Evolutionary conservation across 768 basidiomycete genomes (phyloP).

Genomic region (Lactarius sanguifluus): DNA sequence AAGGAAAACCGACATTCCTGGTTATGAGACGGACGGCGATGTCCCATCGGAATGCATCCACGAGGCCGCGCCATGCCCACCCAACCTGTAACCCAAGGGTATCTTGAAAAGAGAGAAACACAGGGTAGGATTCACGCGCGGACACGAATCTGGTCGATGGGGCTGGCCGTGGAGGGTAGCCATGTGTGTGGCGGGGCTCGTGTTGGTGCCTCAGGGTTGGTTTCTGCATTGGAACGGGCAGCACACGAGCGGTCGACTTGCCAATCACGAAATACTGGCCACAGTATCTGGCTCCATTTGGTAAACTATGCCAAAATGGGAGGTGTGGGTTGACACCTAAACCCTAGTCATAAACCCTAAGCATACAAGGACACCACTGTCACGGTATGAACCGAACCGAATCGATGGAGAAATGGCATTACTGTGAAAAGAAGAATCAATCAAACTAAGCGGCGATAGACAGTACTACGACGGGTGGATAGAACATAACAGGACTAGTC

Average conservation of each 20-base stretch:
- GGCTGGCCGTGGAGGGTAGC: conserved; percentile 11
- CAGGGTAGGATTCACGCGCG: conserved; percentile 60
- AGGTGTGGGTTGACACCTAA: neutral
- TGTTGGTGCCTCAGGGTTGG: conserved; percentile 19
- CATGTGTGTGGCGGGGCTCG: conserved; percentile 2
- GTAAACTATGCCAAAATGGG: conserved; percentile 3
- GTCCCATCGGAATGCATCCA: conserved; percentile 76
- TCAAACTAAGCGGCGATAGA: neutral
- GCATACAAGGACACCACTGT: conserved; percentile 1
- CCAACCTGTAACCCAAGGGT: conserved; percentile 58
- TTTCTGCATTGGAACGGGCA: conserved; percentile 12
- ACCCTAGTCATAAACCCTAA: too few species aligned
- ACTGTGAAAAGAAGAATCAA: conserved; percentile 4
- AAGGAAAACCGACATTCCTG: conserved; percentile 44
- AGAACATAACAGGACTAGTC: conserved; percentile 2
- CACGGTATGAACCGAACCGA: neutral
- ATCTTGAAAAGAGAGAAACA: conserved; percentile 63
- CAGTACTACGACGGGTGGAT: neutral
- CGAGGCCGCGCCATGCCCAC: conserved; percentile 59
- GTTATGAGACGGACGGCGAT: conserved; percentile 55
- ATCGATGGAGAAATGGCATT: neutral
- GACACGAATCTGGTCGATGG: conserved; percentile 13
- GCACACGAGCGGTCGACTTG: conserved; percentile 8
- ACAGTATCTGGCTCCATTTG: neutral
- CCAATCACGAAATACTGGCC: neutral